A percentile compares a stretch with the other conserved stretches of the same genome.
Conservation (phyloP, 192 early-diverging fungal species). For the Pilobolus umbonatus region DNA sequence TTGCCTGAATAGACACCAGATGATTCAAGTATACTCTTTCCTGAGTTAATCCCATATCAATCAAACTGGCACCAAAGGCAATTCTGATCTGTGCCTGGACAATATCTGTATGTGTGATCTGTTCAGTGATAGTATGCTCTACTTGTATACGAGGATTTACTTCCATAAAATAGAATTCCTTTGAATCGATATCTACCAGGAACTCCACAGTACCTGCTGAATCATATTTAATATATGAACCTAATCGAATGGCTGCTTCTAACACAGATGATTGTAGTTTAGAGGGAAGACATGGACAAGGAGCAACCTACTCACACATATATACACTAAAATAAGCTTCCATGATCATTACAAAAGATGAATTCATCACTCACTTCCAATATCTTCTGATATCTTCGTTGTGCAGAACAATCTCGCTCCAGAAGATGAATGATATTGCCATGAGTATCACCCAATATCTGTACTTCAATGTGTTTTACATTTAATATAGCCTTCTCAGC, state of each 20-base stretch:
- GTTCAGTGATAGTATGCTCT: constrained; percentile 96
- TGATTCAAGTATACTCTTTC: constrained; percentile 68
- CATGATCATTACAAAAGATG: no score
- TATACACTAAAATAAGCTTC: no score
- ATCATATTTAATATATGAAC: constrained; percentile 82
- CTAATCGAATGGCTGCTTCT: constrained; percentile 78
- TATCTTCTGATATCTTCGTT: constrained; percentile 91
- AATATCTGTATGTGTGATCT: constrained; percentile 84
- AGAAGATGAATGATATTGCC: constrained; percentile 87
- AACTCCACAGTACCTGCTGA: constrained; percentile 96
- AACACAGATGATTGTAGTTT: constrained; percentile 66
- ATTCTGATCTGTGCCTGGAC: constrained; percentile 52
- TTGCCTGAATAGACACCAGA: constrained; percentile 85
- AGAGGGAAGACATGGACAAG: constrained; percentile 56
- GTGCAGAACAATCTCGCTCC: constrained; percentile 91
- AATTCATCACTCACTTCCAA: constrained; percentile 87
- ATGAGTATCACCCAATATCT: constrained; percentile 83
- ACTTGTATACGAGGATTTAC: constrained; percentile 93
- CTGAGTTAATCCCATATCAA: constrained; percentile 55
- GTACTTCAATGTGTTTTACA: constrained; percentile 90
- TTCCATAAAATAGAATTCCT: constrained; percentile 93
- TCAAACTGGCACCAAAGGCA: constrained; percentile 20
- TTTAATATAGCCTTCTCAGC: constrained; percentile 83
- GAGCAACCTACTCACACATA: constrained; percentile 21
- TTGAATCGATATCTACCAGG: constrained; percentile 73